Base-by-base conservation (phyloP, 83 land plant species). In the Picea abies region DNA sequence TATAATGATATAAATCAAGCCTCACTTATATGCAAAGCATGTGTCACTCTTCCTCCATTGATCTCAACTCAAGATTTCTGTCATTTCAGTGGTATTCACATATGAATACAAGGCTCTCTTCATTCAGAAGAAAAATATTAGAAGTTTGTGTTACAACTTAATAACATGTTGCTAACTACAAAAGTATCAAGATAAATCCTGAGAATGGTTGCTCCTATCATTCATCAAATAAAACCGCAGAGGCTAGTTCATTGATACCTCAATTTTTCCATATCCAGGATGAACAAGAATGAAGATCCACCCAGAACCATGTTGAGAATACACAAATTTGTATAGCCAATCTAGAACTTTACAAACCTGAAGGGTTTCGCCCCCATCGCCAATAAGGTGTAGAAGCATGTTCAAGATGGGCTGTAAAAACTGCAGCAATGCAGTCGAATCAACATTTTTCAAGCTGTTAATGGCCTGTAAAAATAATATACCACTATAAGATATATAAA, bases 291-390 rank as follows among this genome's bases (percentile, higher is more conserved):
- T 20, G 25, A 2, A 20, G 22, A 4, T 17, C 58, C 3, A 73
- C 3, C 15, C 14, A 47, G 25, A 20, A 44, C 58, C 10, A 47
- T n/a, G 14, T 3, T 22, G 16, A 44, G 10, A 41, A n/a, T 41
- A 44, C 14, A 73, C 22, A 44, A 73, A 44, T 4, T 5, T 12
- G 22, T 41, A 73, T 22, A 44, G 56, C 77, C 77, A 73, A 11
- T 4, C 22, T 44, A 44, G 17, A 73, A n/a, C 56, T 41, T 73
- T 15, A 73, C 77, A 70, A 87, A 94, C 99, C 96, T 97, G 99
- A 66, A 97, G 92, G 61, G 99, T 97, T 90, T 97, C 99, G 64
- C 97, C 99, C 80, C 99, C 96, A 84, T 94, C 98, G 41, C 99
- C 95, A 82, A 97, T 97, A 41, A 97, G 93, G 84, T 92, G 98